phyloP scores from a whole-genome alignment of 495 filamentous ascomycete species.

The Penicillium malachiteum region DNA sequence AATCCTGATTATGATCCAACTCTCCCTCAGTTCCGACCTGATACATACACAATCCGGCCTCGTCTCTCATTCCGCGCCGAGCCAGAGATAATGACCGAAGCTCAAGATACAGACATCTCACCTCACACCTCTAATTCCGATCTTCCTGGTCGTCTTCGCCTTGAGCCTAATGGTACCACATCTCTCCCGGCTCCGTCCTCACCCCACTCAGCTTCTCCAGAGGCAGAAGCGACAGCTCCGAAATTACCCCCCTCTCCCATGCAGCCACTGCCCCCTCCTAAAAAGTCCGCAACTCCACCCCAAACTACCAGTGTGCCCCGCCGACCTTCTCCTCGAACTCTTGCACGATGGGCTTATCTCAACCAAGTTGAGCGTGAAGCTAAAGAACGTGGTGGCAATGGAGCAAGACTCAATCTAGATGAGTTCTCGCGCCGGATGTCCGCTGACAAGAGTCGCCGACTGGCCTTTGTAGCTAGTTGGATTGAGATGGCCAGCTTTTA shows the following conservation, averaged over 20 bases:
- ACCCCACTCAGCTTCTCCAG: conserved; percentile 32
- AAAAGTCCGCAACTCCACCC: conserved; percentile 16
- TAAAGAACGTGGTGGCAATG: conserved; percentile 67
- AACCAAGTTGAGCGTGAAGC: conserved; percentile 65
- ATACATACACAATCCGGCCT: conserved; percentile 26
- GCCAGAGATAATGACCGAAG: conserved; percentile 6
- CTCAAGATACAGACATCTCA: conserved; percentile 4
- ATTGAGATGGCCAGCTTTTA: conserved; percentile 74
- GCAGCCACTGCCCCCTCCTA: conserved; percentile 34
- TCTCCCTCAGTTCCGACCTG: conserved; percentile 67
- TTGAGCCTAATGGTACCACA: conserved; percentile 35
- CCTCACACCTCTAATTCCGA: conserved; percentile 12
- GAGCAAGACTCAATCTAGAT: conserved; percentile 65
- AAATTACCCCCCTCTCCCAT: conserved; percentile 39
- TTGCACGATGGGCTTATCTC: conserved; percentile 53
- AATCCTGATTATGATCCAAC: conserved; percentile 58
- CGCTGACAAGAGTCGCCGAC: conserved; percentile 55
- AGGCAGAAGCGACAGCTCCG: conserved; percentile 40
- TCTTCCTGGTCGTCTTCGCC: conserved; percentile 29
- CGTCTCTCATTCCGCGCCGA: conserved; percentile 16
- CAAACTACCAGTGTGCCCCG: conserved; percentile 14
- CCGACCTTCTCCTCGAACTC: conserved; percentile 39
- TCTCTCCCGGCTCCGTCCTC: conserved; percentile 39
- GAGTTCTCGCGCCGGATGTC: conserved; percentile 76
- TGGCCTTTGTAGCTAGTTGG: conserved; percentile 81